Evolutionary conservation across 495 filamentous ascomycete species (phyloP), one percentile per base, ranked within the genome.

Genomic region (Corynascus novoguineensis): DNA sequence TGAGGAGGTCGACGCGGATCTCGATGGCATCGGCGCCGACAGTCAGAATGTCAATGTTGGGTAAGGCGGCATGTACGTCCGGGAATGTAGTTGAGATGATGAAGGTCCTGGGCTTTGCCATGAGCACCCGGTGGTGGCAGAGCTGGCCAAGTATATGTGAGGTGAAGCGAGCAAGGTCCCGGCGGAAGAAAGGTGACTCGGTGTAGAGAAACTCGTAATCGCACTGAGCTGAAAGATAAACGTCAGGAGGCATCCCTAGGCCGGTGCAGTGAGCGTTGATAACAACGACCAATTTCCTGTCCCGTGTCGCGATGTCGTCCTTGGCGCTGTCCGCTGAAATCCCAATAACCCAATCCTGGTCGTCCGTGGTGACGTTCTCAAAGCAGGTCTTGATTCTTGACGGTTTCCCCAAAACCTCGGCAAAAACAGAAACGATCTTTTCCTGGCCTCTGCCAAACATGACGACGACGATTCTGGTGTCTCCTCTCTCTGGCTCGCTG

Each of bases 51-150:
- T 92, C 87, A 41, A 93, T 75, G 68, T 91, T 92, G 1, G 89
- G 86, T 52, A 92, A 72, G n/a, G 87, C 88, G 29, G 88, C 84
- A 62, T 83, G 86, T 4, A 93, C 88, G 66, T 92, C 88, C 0
- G 89, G 87, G 58, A 93, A 93, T 3, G 89, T 93, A 0, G 87
- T 90, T 37, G 88, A 91, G 55, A 93, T 90, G 60, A 91, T 83
- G 67, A 86, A 90, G 0, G 88, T 92, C 42, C 87, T 77, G 28
- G 79, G 79, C 63, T 91, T 92, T 37, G 81, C 83, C 69, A 86
- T 82, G 57, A 93, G 70, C 34, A 86, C 83, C 58, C 85, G 84
- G 65, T 92, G 87, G 31, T 85, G 85, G 54, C 79, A 80, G 44
- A 84, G 81, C 72, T 92, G 87, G 2, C 89, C 88, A 28, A 91